Evolutionary conservation across 352 stramenopile genomes (phyloP).

Genomic region (Phytophthora litchii): DNA sequence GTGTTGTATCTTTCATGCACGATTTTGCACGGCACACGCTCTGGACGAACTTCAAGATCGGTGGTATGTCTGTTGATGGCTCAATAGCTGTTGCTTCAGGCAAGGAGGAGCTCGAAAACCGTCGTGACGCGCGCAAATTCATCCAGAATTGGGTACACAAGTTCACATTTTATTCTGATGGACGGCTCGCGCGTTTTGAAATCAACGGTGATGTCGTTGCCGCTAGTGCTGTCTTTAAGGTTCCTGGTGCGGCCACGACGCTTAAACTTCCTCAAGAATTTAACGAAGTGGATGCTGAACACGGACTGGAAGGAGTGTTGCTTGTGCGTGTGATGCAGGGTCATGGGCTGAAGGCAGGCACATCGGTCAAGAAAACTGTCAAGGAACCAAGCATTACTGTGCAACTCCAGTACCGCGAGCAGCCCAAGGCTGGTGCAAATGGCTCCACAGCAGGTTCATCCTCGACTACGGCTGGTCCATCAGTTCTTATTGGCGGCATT

Average conservation of each 20-base stretch:
- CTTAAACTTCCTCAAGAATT: conserved; percentile 89
- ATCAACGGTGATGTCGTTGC: conserved; percentile 90
- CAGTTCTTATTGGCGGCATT: conserved; percentile 51
- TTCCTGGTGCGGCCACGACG: conserved; percentile 82
- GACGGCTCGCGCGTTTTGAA: conserved; percentile 84
- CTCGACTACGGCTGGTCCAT: conserved; percentile 24
- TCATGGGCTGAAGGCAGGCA: conserved; percentile 75
- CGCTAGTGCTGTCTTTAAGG: conserved; percentile 87
- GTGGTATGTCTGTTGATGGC: conserved; percentile 80
- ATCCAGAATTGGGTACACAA: conserved; percentile 92
- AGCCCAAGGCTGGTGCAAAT: conserved; percentile 40
- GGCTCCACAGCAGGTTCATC: conserved; percentile 27
- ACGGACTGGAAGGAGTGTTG: conserved; percentile 67
- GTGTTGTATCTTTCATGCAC: conserved; percentile 81
- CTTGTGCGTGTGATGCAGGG: conserved; percentile 85
- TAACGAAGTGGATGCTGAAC: conserved; percentile 86
- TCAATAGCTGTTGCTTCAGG: conserved; percentile 83
- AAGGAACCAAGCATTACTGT: conserved; percentile 72
- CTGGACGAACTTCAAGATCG: conserved; percentile 90
- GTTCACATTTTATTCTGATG: conserved; percentile 88
- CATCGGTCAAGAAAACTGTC: conserved; percentile 66
- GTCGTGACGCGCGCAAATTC: conserved; percentile 81
- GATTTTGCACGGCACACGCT: conserved; percentile 79
- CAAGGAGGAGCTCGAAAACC: conserved; percentile 89
- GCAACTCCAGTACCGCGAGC: conserved; percentile 65